Percentiles rank a stretch among this genome's conserved stretches.
Conservation (phyloP, 73 alveolate genomes). For the Durusdinium trenchii region DNA sequence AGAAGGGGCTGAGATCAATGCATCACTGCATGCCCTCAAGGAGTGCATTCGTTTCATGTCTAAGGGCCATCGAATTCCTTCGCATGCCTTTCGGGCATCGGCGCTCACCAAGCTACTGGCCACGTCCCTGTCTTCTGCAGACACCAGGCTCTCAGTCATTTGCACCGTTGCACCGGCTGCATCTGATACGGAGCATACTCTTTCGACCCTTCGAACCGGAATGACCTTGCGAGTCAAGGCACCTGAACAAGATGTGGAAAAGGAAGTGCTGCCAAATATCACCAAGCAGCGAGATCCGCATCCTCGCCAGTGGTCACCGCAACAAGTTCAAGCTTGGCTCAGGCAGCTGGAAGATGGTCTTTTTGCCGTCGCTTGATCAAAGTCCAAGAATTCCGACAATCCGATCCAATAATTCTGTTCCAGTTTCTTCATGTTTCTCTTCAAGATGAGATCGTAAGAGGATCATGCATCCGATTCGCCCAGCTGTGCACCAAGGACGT, state of each 20-base stretch:
- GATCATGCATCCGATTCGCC: background rate
- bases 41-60: conserved; percentile 94
- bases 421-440: background rate
- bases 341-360: conserved; percentile 38
- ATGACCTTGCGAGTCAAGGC: conserved; percentile 48
- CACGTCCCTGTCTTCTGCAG: conserved; percentile 2
- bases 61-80: conserved; percentile 64
- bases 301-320: conserved; percentile 93
- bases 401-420: no score
- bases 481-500: conserved; percentile 31
- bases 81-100: conserved; percentile 81
- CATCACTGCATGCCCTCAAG: conserved; percentile 88
- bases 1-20: conserved; percentile 95
- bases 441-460: background rate
- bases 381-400: no score
- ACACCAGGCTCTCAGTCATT: conserved; percentile 59
- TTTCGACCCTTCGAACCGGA: conserved; percentile 88
- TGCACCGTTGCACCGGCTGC: conserved; percentile 91
- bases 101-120: conserved; percentile 94
- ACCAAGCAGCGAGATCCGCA: conserved; percentile 63
- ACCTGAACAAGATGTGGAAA: conserved; percentile 6
- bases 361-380: conserved; percentile 58
- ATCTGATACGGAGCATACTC: conserved; percentile 68
- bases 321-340: conserved; percentile 75
- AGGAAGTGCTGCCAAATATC: conserved; percentile 39